Evolutionary conservation across 1,284 basidiomycete genomes (phyloP).

Genomic region (Ustilago hordei): DNA sequence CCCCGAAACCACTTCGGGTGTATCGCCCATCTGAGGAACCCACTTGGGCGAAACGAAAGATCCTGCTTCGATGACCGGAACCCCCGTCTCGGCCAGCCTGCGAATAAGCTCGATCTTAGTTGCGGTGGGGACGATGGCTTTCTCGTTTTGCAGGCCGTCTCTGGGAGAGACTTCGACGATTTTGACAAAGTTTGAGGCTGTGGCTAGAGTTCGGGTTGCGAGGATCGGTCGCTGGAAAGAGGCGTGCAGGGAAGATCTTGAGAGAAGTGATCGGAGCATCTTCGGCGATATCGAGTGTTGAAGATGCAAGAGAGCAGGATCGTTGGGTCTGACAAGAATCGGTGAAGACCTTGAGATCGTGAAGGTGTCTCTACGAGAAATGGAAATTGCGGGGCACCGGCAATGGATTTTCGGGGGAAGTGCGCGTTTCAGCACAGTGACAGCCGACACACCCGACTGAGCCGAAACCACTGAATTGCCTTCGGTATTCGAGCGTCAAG

Average conservation of each 20-base stretch:
- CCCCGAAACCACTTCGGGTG: conserved; percentile 73
- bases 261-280: conserved; percentile 22
- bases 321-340: neutral
- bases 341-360: neutral
- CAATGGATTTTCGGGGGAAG: neutral
- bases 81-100: conserved; percentile 78
- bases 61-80: conserved; percentile 84
- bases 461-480: conserved; percentile 17
- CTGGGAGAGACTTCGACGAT: conserved; percentile 93
- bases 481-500: neutral
- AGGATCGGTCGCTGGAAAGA: neutral
- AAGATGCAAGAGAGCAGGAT: neutral
- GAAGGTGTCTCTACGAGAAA: neutral
- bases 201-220: conserved; percentile 22
- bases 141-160: conserved; percentile 94
- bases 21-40: conserved; percentile 75
- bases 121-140: conserved; percentile 77
- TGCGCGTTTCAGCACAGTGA: conserved; percentile 7
- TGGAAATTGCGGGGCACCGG: conserved; percentile 20
- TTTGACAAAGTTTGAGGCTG: conserved; percentile 51
- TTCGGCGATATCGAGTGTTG: neutral
- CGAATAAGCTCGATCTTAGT: conserved; percentile 86
- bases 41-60: conserved; percentile 85
- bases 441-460: conserved; percentile 29
- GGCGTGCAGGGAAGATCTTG: neutral